A percentile compares a stretch with the other conserved stretches of the same genome.
These are phyloP conservation scores for Zygotorulaspora mrakii DNA, from an alignment of 1,139 yeast genomes.

Conservation along the genomic window DNA sequence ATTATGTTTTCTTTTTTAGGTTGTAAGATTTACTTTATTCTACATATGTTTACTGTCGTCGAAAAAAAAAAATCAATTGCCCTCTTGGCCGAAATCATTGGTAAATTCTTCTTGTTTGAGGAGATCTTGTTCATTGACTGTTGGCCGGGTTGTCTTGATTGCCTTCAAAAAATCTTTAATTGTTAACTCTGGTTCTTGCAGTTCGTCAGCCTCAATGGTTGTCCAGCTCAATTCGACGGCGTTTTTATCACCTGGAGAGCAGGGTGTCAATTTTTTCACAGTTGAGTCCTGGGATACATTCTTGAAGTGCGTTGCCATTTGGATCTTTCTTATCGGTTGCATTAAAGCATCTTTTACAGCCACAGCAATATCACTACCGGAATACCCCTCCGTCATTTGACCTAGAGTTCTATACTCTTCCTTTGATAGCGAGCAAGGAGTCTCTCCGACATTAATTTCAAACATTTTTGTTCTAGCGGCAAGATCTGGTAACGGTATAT, in stretches of 20 bases:
- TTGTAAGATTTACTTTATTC: conserved; percentile 4
- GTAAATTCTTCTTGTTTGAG: conserved; percentile 84
- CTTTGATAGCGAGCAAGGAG: conserved; percentile 73
- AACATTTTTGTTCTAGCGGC: conserved; percentile 93
- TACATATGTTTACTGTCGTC: not conserved
- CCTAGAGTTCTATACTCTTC: conserved; percentile 78
- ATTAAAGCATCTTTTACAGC: conserved; percentile 95
- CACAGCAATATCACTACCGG: conserved; percentile 96
- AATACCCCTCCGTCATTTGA: conserved; percentile 94
- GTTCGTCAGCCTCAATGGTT: conserved; percentile 83
- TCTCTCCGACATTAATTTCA: conserved; percentile 85
- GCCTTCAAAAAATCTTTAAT: conserved; percentile 93
- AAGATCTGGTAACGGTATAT: conserved; percentile 88
- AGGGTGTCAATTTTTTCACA: conserved; percentile 64
- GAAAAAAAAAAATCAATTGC: conserved; percentile 48
- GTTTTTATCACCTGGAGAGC: conserved; percentile 90
- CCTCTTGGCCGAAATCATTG: conserved; percentile 94
- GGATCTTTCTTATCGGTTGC: conserved; percentile 96
- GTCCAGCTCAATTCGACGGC: conserved; percentile 93
- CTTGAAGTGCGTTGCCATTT: conserved; percentile 93
- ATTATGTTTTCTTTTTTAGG: conserved; percentile 6
- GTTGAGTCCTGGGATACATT: conserved; percentile 38
- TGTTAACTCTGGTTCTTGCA: conserved; percentile 84
- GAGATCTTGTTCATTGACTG: conserved; percentile 83
- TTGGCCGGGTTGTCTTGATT: conserved; percentile 86